phyloP scores from a whole-genome alignment of 805 yeast species.

The Barnettozyma populi region DNA sequence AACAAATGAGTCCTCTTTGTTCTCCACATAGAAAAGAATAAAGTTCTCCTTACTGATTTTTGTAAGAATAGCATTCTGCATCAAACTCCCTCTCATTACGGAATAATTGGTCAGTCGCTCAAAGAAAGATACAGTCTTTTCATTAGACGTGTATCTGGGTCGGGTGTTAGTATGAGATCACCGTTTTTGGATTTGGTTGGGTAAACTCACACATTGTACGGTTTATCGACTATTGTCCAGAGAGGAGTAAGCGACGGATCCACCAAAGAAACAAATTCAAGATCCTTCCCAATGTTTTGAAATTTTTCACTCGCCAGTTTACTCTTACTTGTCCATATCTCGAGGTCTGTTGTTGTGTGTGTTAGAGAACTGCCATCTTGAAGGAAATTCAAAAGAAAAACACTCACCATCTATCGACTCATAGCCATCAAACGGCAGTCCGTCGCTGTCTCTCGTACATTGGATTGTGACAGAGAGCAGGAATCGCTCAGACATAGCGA shows the following conservation, averaged over 20 bases:
- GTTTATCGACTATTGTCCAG: slow-evolving; percentile 25
- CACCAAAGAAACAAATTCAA: slow-evolving; percentile 16
- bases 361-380: background rate
- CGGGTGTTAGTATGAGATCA: background rate
- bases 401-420: background rate
- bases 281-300: slow-evolving; percentile 1
- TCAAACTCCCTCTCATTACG: slow-evolving; percentile 4
- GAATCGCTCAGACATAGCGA: background rate
- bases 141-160: slow-evolving; percentile 17
- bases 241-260: slow-evolving; percentile 20
- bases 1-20: background rate
- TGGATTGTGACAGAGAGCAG: background rate
- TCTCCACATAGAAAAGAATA: slow-evolving; percentile 21
- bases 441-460: background rate
- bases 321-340: slow-evolving; percentile 24
- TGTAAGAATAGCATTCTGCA: slow-evolving; percentile 14
- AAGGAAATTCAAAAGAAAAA: background rate
- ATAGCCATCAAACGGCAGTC: background rate
- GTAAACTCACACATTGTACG: slow-evolving; percentile 22
- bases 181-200: background rate
- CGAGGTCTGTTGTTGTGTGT: slow-evolving; percentile 12
- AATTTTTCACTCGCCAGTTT: slow-evolving; percentile 22
- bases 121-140: slow-evolving; percentile 9
- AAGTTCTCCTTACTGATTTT: slow-evolving; percentile 8
- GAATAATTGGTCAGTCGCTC: slow-evolving; percentile 18